Evolutionary conservation across 306 rosid species (phyloP).

Genomic region (Abrus precatorius): DNA sequence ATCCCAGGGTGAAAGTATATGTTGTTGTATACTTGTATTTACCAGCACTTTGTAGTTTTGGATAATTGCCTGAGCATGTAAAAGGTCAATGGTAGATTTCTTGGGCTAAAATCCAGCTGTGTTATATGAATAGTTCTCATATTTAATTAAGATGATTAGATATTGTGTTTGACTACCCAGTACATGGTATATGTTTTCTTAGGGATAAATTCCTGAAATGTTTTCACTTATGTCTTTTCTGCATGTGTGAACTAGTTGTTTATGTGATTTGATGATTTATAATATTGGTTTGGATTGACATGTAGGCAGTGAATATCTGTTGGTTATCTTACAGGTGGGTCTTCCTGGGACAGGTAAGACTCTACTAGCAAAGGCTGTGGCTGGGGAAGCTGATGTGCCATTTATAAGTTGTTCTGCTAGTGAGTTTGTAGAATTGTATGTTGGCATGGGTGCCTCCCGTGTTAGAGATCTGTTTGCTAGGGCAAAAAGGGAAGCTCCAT

Average conservation of each 20-base stretch:
- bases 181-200: slow-evolving; percentile 43
- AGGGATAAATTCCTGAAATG: slow-evolving; percentile 21
- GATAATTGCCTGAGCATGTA: slow-evolving; percentile 23
- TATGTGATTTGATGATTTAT: slow-evolving; percentile 33
- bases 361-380: slow-evolving; percentile 98
- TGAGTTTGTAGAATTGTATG: slow-evolving; percentile 97
- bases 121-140: not conserved
- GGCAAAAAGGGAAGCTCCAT: slow-evolving; percentile 97
- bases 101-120: slow-evolving; percentile 1
- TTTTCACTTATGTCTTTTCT: slow-evolving; percentile 16
- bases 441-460: slow-evolving; percentile 99
- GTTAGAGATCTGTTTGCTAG: slow-evolving; percentile 98
- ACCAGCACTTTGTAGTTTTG: not conserved
- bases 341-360: slow-evolving; percentile 99
- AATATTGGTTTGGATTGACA: slow-evolving; percentile 37
- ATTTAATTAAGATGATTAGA: not conserved
- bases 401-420: slow-evolving; percentile 98
- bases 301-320: slow-evolving; percentile 39
- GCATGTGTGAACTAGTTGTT: slow-evolving; percentile 14
- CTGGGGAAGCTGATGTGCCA: slow-evolving; percentile 99
- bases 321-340: slow-evolving; percentile 82
- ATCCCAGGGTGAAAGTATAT: not conserved
- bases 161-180: slow-evolving; percentile 41
- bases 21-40: not conserved
- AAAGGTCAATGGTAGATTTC: slow-evolving; percentile 31